phyloP scores from a whole-genome alignment of 345 rosid species.

The Anacardium occidentale region DNA sequence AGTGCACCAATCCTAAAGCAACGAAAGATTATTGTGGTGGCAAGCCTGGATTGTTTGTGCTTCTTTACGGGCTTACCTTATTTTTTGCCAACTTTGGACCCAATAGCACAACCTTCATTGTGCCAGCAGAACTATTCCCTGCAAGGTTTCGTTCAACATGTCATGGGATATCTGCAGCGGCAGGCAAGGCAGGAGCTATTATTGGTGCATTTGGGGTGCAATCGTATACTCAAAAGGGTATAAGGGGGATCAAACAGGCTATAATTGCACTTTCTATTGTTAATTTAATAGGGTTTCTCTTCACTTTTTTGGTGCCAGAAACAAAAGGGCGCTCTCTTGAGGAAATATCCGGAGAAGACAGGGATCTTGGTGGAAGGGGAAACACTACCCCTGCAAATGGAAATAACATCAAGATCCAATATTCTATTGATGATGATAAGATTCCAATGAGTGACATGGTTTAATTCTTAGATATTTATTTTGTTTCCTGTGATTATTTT shows the following conservation, averaged over 20 bases:
- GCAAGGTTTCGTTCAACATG: conserved; percentile 61
- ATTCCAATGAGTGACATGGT: conserved; percentile 30
- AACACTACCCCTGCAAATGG: conserved; percentile 19
- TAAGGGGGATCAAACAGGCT: conserved; percentile 34
- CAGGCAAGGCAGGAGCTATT: conserved; percentile 65
- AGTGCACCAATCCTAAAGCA: conserved; percentile 2
- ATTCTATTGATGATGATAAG: neutral
- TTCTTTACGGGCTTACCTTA: conserved; percentile 51
- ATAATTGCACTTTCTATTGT: conserved; percentile 50
- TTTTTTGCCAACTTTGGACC: conserved; percentile 75
- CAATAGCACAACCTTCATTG: conserved; percentile 61
- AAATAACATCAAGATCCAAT: conserved; percentile 1
- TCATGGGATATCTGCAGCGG: conserved; percentile 63
- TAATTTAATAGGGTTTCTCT: conserved; percentile 52
- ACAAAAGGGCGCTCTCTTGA: conserved; percentile 65
- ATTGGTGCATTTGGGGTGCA: conserved; percentile 61
- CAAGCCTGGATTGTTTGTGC: conserved; percentile 23
- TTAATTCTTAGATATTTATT: conserved; percentile 7
- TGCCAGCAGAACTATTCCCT: conserved; percentile 66
- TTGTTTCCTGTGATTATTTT: neutral
- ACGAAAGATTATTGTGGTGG: conserved; percentile 36
- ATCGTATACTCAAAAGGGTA: conserved; percentile 36
- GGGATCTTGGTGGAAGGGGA: conserved; percentile 22
- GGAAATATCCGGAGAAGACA: conserved; percentile 62
- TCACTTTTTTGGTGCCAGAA: conserved; percentile 67